Conservation (phyloP, 768 basidiomycete species). For the Tricholoma saponaceum region DNA sequence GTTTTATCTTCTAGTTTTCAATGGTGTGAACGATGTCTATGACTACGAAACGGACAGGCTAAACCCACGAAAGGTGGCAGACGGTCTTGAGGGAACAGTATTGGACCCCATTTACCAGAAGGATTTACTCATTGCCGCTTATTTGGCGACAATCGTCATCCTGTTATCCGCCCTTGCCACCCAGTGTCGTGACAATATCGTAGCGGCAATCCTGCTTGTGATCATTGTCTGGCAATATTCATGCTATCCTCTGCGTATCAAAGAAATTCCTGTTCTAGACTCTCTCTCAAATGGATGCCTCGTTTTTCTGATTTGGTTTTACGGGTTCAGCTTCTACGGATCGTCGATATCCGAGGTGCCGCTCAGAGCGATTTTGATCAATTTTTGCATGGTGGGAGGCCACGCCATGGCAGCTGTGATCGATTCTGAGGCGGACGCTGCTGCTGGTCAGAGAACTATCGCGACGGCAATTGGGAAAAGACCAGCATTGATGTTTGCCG, state of each 20-base stretch:
- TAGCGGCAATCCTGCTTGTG: too few species aligned
- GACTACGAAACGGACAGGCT: constrained; percentile 12
- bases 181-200: too few species aligned
- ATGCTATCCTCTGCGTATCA: constrained; percentile 11
- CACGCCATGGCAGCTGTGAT: too few species aligned
- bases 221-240: constrained; percentile 14
- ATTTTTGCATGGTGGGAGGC: not conserved
- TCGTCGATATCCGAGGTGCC: constrained; percentile 2
- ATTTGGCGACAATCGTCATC: too few species aligned
- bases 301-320: not conserved
- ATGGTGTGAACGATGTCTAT: constrained; percentile 13
- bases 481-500: too few species aligned
- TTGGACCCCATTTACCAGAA: constrained; percentile 1
- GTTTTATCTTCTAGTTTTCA: constrained; percentile 3
- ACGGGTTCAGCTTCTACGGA: constrained; percentile 6
- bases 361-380: not conserved
- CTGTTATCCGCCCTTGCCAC: too few species aligned
- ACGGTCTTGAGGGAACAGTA: constrained; percentile 9
- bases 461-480: too few species aligned
- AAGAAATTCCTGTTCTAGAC: constrained; percentile 5
- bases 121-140: too few species aligned
- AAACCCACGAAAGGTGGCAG: constrained; percentile 10
- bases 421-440: too few species aligned
- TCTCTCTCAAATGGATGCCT: not conserved
- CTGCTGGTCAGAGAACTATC: too few species aligned